Conservation (phyloP, 306 rosid species). For the Rosa persica region DNA sequence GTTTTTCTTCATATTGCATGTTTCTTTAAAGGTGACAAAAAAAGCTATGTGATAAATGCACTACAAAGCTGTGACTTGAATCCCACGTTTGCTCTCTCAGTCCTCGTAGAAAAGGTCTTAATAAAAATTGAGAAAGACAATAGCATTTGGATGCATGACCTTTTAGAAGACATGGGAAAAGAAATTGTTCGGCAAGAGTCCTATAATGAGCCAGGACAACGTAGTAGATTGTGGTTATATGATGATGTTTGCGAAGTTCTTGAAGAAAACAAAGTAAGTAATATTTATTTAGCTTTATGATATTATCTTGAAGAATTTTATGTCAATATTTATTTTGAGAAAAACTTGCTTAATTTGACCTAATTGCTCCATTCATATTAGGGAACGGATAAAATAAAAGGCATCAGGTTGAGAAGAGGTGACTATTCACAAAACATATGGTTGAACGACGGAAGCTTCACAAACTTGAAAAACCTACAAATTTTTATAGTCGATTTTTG, state of each 20-base stretch:
- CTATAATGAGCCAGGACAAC: constrained; percentile 1
- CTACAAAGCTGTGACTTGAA: constrained; percentile 34
- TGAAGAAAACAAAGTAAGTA: not conserved
- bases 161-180: too few relatives aligned
- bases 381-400: not conserved
- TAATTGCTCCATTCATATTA: not conserved
- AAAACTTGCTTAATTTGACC: not conserved
- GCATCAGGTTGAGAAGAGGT: too few relatives aligned
- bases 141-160: too few relatives aligned
- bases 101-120: not conserved
- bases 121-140: too few relatives aligned
- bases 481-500: not conserved
- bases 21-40: constrained; percentile 27
- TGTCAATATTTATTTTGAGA: too few relatives aligned
- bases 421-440: not conserved
- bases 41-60: constrained; percentile 30
- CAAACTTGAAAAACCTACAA: not conserved
- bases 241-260: constrained; percentile 25
- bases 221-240: constrained; percentile 31
- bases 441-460: constrained; percentile 27
- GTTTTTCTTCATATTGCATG: too few relatives aligned
- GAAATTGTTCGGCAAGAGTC: constrained; percentile 28
- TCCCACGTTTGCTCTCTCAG: not conserved
- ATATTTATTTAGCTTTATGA: not conserved
- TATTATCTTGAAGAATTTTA: too few relatives aligned